phyloP scores from a whole-genome alignment of 2,329 filamentous ascomycete genomes.

The Chaetomium globosum region DNA sequence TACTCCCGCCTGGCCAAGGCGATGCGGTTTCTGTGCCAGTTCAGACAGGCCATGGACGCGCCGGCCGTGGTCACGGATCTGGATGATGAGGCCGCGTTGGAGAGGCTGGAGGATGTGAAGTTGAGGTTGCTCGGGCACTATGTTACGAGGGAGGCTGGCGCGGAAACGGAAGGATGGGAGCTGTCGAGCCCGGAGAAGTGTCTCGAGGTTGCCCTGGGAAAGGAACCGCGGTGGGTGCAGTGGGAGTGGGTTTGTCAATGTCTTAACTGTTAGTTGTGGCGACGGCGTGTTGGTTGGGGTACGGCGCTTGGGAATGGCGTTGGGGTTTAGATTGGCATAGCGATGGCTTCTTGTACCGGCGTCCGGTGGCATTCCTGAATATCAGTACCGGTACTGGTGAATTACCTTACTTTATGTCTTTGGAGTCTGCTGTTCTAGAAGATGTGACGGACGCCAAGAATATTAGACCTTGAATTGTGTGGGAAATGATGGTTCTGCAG shows the following conservation, averaged over 20 bases:
- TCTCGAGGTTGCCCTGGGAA: constrained; percentile 18
- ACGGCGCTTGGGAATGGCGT: background rate
- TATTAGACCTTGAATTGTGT: too few relatives aligned
- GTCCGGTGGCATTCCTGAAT: background rate
- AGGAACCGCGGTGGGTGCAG: constrained; percentile 21
- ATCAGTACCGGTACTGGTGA: background rate
- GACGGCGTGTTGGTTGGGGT: background rate
- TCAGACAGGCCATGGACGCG: constrained; percentile 19
- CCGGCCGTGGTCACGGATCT: constrained; percentile 3
- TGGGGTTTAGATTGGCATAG: background rate
- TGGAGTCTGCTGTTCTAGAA: too few relatives aligned
- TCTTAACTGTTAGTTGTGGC: constrained; percentile 4
- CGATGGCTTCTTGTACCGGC: background rate
- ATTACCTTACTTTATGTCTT: background rate
- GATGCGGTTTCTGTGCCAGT: constrained; percentile 18
- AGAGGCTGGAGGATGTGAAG: constrained; percentile 4
- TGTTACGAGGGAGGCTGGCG: background rate
- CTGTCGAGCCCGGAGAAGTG: constrained; percentile 20
- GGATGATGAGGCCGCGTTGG: constrained; percentile 7
- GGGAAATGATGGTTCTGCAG: too few relatives aligned
- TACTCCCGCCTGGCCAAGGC: constrained; percentile 5
- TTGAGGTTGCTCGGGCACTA: constrained; percentile 19
- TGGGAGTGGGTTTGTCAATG: constrained; percentile 28
- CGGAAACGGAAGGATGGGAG: background rate
- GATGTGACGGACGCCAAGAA: too few relatives aligned